Conservation (phyloP, 306 rosid species). For the Quercus cerris region DNA sequence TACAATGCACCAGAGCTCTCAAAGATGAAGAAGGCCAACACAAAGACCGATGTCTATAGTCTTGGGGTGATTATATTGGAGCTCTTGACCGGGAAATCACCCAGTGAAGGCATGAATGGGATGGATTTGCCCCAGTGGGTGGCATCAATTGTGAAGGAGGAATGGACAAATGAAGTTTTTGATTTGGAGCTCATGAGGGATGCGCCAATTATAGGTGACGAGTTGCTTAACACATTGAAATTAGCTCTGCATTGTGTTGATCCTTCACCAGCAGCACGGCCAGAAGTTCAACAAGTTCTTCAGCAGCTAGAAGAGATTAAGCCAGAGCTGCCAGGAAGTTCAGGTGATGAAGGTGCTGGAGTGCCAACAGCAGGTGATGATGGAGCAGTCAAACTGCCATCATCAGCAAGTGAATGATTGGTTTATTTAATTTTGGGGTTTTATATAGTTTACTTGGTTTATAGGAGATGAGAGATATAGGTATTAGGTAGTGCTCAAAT, state of each 20-base stretch:
- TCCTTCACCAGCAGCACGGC: conserved; percentile 77
- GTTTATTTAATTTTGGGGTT: background rate
- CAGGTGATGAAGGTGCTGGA: conserved; percentile 44
- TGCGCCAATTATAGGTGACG: conserved; percentile 59
- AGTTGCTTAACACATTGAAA: conserved; percentile 76
- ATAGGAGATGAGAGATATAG: background rate
- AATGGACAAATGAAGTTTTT: conserved; percentile 87
- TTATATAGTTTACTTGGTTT: background rate
- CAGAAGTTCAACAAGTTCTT: conserved; percentile 73
- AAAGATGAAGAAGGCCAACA: conserved; percentile 58
- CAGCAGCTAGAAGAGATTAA: conserved; percentile 73
- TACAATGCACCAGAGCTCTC: conserved; percentile 88
- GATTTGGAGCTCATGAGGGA: conserved; percentile 86
- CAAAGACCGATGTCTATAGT: conserved; percentile 64
- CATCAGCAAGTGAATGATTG: conserved; percentile 27
- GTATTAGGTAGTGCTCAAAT: background rate
- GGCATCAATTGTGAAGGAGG: conserved; percentile 84
- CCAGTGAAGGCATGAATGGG: conserved; percentile 73
- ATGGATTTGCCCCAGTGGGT: conserved; percentile 93
- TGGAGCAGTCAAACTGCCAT: conserved; percentile 15
- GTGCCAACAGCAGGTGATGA: conserved; percentile 43
- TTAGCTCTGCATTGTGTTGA: conserved; percentile 86
- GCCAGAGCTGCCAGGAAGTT: conserved; percentile 47
- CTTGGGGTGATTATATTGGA: conserved; percentile 83
- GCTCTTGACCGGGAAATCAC: conserved; percentile 81